Base-by-base conservation (phyloP, 139 green algal genomes). In the Chlamydomonas sp. region DNA sequence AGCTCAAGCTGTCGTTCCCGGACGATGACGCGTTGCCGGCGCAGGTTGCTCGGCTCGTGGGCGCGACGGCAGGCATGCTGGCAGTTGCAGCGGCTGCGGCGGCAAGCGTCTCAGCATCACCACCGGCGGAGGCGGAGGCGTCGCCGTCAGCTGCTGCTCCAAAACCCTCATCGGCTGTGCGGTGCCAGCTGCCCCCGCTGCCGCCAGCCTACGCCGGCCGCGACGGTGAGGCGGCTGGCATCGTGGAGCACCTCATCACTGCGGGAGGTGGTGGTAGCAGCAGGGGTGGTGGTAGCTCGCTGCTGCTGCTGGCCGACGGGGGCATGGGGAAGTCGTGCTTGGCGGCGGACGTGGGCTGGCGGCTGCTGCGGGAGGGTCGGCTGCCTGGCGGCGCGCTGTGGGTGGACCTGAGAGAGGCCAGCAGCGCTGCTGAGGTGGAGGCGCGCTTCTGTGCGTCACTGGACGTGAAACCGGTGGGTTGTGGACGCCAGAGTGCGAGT, bases 311-410 rank as follows among this genome's bases (percentile, higher is more conserved):
- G n/a, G 85, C 77, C 1, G 66, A 49, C 20, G 85, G 77, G 20
- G 85, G 85, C 61, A 63, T 86, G n/a, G 85, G 85, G 78, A 90
- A 90, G 85, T 90, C 85, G 9, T 85, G 78, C 68, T 73, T 86
- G 31, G 85, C 85, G 16, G 31, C 72, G 57, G 85, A 90, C 76
- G 68, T 86, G 63, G 78, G 69, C n/a, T 77, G 62, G 78, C 69
- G 63, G 78, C 61, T 90, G 85, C 7, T 80, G 60, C 57, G 15
- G 1, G 12, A 9, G 5, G 78, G 69, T n/a, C 2, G 14, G 6
- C 67, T 17, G 1, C 2, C 58, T 2, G 85, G 58, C 12, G 85
- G 66, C 4, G 85, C 77, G 10, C 63, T 84, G 77, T 82, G 77
- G 85, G 85, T 84, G 16, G 85, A 89, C 66, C 59, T 89, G 57